Conservation (phyloP, 73 alveolate genomes). For the Paramecium sexaurelia region DNA sequence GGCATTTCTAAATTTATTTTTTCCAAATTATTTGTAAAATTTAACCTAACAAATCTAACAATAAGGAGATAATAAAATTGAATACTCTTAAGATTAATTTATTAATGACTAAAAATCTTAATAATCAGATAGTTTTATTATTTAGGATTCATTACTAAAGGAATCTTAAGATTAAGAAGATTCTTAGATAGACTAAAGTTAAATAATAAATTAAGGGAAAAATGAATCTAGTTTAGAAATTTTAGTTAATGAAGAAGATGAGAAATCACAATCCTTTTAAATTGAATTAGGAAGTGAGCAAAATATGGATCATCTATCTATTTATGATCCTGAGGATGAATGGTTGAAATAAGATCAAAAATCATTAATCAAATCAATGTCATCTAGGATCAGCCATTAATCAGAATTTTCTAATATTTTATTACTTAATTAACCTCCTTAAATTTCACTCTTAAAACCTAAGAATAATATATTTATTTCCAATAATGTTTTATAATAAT, state of each 20-base stretch:
- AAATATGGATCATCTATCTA: conserved; percentile 76
- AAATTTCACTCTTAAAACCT: conserved; percentile 58
- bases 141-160: conserved; percentile 52
- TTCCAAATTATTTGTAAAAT: conserved; percentile 78
- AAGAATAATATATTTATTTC: conserved; percentile 82
- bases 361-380: conserved; percentile 60
- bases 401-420: conserved; percentile 45
- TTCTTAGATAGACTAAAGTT: not conserved
- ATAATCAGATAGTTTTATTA: conserved; percentile 39
- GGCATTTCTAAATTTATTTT: conserved; percentile 71
- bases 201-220: not conserved
- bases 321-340: conserved; percentile 83
- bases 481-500: conserved; percentile 80
- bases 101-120: too few relatives aligned
- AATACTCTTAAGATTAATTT: conserved; percentile 19
- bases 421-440: not conserved
- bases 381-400: conserved; percentile 1
- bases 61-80: not conserved
- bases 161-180: conserved; percentile 51
- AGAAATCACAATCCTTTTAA: not conserved
- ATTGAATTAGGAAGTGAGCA: not conserved
- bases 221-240: not conserved
- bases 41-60: conserved; percentile 9
- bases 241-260: not conserved
- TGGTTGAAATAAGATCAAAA: conserved; percentile 69